Percentiles rank a stretch among this genome's conserved stretches.
These are phyloP conservation scores for Phaeosphaeriaceae sp. DNA, from an alignment of 2,329 filamentous ascomycete genomes.

Conservation along the genomic window DNA sequence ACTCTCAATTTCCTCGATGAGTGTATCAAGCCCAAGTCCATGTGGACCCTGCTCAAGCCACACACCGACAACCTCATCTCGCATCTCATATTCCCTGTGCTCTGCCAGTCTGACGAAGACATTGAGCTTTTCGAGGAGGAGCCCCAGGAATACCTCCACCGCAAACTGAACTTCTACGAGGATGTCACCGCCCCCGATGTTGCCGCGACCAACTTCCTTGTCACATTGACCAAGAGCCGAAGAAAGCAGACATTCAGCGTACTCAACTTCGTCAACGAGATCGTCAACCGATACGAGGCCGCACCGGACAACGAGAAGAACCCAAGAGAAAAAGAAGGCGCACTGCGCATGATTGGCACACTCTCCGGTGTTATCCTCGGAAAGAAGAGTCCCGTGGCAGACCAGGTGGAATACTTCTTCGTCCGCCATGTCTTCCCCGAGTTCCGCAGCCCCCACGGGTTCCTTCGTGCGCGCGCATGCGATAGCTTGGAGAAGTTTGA, in stretches of 20 bases:
- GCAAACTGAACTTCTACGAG: slow-evolving; percentile 97
- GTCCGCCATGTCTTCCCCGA: slow-evolving; percentile 98
- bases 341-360: slow-evolving; percentile 95
- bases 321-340: slow-evolving; percentile 94
- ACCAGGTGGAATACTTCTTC: slow-evolving; percentile 98
- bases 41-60: slow-evolving; percentile 93
- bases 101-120: slow-evolving; percentile 92
- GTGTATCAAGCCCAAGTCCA: slow-evolving; percentile 94
- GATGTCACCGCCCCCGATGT: slow-evolving; percentile 95
- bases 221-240: slow-evolving; percentile 90
- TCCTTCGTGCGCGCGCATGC: slow-evolving; percentile 91
- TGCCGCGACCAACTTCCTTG: slow-evolving; percentile 93
- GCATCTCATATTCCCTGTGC: slow-evolving; percentile 92
- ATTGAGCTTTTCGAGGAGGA: slow-evolving; percentile 93
- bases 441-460: slow-evolving; percentile 90
- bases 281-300: slow-evolving; percentile 91
- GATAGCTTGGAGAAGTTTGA: slow-evolving; percentile 99
- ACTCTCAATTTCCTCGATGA: slow-evolving; percentile 96
- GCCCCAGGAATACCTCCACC: slow-evolving; percentile 94
- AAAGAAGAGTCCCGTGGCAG: slow-evolving; percentile 97
- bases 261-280: slow-evolving; percentile 90
- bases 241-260: slow-evolving; percentile 97
- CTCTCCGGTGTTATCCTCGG: slow-evolving; percentile 91
- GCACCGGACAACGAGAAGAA: slow-evolving; percentile 89
- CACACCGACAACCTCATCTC: slow-evolving; percentile 93